phyloP scores from a whole-genome alignment of 345 rosid genomes.

The Citrus hindsii region DNA sequence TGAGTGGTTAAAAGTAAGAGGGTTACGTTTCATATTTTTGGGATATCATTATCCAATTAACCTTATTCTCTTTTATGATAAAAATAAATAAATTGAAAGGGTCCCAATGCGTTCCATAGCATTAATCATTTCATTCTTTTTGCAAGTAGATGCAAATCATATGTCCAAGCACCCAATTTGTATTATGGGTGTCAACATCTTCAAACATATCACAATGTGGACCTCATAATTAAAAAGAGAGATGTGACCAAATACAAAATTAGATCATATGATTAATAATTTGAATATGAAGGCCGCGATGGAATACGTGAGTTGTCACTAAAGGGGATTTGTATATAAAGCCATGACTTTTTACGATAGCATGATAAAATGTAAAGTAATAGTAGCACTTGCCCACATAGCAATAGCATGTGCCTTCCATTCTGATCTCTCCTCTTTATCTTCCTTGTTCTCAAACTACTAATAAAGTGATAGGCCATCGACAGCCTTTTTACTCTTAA shows the following conservation, averaged over 20 bases:
- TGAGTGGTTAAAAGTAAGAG: neutral
- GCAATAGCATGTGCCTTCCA: neutral
- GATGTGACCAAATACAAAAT: slow-evolving; percentile 3
- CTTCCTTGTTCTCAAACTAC: neutral
- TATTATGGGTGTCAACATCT: neutral
- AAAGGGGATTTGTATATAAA: neutral
- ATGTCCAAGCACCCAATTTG: neutral
- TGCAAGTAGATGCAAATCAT: neutral
- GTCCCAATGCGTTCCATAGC: neutral
- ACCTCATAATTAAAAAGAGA: neutral
- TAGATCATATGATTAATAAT: neutral
- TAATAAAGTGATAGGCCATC: neutral
- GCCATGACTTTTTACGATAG: neutral
- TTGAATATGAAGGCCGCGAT: neutral
- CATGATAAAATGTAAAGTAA: neutral
- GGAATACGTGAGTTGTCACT: neutral
- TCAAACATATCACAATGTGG: neutral
- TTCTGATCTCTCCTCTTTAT: neutral
- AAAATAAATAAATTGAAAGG: neutral
- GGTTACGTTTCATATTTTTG: neutral
- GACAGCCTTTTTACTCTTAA: slow-evolving; percentile 1
- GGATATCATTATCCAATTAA: neutral
- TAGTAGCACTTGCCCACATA: neutral
- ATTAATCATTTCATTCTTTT: neutral
- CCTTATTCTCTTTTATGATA: neutral